Percentiles rank a stretch among this genome's conserved stretches.
These are phyloP conservation scores for Sisymbrium irio DNA, from an alignment of 345 rosid genomes.

Conservation along the genomic window DNA sequence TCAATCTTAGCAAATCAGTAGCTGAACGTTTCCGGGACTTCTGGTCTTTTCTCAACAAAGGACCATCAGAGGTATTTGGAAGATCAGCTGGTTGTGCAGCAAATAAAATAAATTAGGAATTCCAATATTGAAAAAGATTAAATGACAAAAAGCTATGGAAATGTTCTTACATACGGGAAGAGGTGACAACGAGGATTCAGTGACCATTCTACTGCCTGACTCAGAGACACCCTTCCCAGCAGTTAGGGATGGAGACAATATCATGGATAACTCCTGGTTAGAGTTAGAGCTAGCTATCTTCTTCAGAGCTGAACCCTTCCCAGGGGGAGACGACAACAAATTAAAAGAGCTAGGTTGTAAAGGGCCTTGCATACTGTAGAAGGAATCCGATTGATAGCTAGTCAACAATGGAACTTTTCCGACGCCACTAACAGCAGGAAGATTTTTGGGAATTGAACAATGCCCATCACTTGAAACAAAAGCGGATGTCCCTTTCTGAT, in stretches of 20 bases:
- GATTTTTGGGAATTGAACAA: slow-evolving; percentile 33
- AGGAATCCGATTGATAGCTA: slow-evolving; percentile 55
- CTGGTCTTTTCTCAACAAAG: slow-evolving; percentile 45
- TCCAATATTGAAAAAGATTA: not conserved
- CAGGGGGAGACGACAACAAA: slow-evolving; percentile 50
- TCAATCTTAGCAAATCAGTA: slow-evolving; percentile 65
- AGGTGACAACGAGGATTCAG: slow-evolving; percentile 54
- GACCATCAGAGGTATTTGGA: slow-evolving; percentile 39
- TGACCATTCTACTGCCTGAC: slow-evolving; percentile 43
- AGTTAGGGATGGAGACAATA: slow-evolving; percentile 59
- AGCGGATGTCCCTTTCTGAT: slow-evolving; percentile 60
- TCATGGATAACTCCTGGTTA: slow-evolving; percentile 66
- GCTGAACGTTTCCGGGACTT: slow-evolving; percentile 62
- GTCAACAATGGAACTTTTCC: no score
- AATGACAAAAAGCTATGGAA: slow-evolving; percentile 24
- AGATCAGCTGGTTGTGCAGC: slow-evolving; percentile 59
- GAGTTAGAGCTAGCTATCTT: slow-evolving; percentile 65
- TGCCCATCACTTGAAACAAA: slow-evolving; percentile 48
- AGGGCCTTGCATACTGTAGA: slow-evolving; percentile 52
- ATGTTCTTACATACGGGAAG: slow-evolving; percentile 79
- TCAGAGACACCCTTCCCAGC: slow-evolving; percentile 43
- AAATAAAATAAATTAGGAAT: slow-evolving; percentile 24
- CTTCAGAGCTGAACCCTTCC: slow-evolving; percentile 46
- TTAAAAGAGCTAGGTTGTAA: slow-evolving; percentile 50
- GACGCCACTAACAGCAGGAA: slow-evolving; percentile 12